phyloP scores from a whole-genome alignment of 352 stramenopile species.

The Phytophthora citrophthora region DNA sequence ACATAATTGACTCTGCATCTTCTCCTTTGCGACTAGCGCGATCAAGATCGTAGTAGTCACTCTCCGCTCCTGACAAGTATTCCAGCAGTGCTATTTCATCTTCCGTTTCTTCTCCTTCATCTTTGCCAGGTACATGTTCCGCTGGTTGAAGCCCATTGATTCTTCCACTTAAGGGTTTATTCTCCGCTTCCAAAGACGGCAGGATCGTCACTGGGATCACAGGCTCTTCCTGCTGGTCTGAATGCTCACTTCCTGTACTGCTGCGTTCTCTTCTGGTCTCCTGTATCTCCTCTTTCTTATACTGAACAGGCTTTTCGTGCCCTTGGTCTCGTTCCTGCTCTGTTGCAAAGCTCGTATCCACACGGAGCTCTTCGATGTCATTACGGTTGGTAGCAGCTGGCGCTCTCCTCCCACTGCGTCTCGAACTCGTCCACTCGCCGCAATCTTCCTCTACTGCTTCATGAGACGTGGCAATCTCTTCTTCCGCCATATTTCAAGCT shows the following conservation, averaged over 20 bases:
- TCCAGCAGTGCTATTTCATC: slow-evolving; percentile 42
- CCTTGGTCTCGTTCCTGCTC: slow-evolving; percentile 1
- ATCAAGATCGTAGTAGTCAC: slow-evolving; percentile 40
- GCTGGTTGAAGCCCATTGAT: not conserved
- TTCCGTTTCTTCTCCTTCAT: slow-evolving; percentile 34
- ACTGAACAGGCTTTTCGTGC: not conserved
- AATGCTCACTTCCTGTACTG: slow-evolving; percentile 15
- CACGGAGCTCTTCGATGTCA: slow-evolving; percentile 16
- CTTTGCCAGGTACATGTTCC: slow-evolving; percentile 24
- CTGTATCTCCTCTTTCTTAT: not conserved
- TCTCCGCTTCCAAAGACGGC: slow-evolving; percentile 27
- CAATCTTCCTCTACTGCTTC: slow-evolving; percentile 1
- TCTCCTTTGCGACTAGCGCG: slow-evolving; percentile 34
- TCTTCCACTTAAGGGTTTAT: slow-evolving; percentile 14
- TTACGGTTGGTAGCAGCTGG: slow-evolving; percentile 1
- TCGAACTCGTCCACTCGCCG: slow-evolving; percentile 34
- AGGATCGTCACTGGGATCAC: slow-evolving; percentile 29
- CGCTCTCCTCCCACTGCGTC: slow-evolving; percentile 24
- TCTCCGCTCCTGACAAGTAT: slow-evolving; percentile 38
- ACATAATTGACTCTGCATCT: slow-evolving; percentile 29
- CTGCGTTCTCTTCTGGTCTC: slow-evolving; percentile 4
- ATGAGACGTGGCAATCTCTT: slow-evolving; percentile 8
- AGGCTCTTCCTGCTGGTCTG: slow-evolving; percentile 22
- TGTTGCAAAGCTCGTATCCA: slow-evolving; percentile 8
- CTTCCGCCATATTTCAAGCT: slow-evolving; percentile 11